phyloP scores from a whole-genome alignment of 2,329 filamentous ascomycete genomes.

The Diplodia mutila region DNA sequence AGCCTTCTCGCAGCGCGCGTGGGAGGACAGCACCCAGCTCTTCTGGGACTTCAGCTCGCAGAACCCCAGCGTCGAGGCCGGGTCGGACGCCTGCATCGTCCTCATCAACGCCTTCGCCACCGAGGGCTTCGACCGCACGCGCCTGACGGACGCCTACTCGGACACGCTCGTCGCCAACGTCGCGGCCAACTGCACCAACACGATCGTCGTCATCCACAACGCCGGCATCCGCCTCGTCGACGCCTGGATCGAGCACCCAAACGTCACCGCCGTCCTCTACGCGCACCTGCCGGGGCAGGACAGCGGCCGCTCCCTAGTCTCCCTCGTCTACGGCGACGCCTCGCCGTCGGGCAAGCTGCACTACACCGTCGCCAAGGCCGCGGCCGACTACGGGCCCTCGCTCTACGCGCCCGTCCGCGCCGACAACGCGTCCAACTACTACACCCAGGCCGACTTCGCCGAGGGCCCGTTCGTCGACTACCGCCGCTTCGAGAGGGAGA shows the following conservation, averaged over 20 bases:
- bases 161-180: slow-evolving; percentile 51
- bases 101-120: slow-evolving; percentile 55
- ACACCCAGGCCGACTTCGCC: slow-evolving; percentile 52
- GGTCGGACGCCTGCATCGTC: slow-evolving; percentile 46
- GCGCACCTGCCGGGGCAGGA: slow-evolving; percentile 49
- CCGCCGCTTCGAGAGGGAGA: slow-evolving; percentile 51
- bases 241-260: slow-evolving; percentile 41
- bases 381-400: slow-evolving; percentile 36
- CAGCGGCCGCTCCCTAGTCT: slow-evolving; percentile 50
- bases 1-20: slow-evolving; percentile 65
- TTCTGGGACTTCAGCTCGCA: slow-evolving; percentile 12
- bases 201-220: slow-evolving; percentile 45
- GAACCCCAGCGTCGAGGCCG: slow-evolving; percentile 57
- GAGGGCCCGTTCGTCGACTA: slow-evolving; percentile 60
- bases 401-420: slow-evolving; percentile 65
- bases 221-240: slow-evolving; percentile 45
- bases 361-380: slow-evolving; percentile 47
- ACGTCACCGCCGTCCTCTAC: slow-evolving; percentile 45
- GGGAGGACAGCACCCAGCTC: slow-evolving; percentile 51
- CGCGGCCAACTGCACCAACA: slow-evolving; percentile 60
- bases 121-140: slow-evolving; percentile 56
- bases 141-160: slow-evolving; percentile 59
- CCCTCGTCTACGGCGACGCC: slow-evolving; percentile 60
- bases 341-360: slow-evolving; percentile 64
- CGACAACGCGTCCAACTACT: slow-evolving; percentile 52